Conservation (phyloP, 1,284 basidiomycete genomes). For the Calocybe gambosa region DNA sequence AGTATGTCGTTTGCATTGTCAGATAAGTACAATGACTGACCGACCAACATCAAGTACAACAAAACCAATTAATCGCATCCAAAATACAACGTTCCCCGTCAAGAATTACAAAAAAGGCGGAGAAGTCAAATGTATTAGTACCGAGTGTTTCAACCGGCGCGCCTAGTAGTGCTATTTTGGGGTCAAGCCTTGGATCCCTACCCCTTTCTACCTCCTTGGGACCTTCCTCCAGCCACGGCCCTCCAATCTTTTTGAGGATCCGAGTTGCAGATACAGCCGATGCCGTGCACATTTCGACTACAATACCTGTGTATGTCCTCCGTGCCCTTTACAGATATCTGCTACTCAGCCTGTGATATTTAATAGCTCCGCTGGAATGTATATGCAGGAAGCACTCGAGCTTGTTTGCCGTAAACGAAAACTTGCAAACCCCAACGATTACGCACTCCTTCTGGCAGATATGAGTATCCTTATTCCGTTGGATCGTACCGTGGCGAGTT, state of each 20-base stretch:
- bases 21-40: neutral
- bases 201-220: constrained; percentile 60
- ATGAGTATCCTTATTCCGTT: constrained; percentile 83
- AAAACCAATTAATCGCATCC: constrained; percentile 71
- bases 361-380: constrained; percentile 85
- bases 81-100: constrained; percentile 77
- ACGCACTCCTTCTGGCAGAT: constrained; percentile 76
- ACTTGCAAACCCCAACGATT: constrained; percentile 71
- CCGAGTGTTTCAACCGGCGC: constrained; percentile 22
- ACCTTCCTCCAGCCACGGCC: constrained; percentile 64
- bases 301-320: constrained; percentile 74
- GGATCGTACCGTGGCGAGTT: constrained; percentile 91
- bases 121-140: constrained; percentile 26
- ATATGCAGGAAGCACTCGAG: constrained; percentile 94
- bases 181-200: constrained; percentile 37
- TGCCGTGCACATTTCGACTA: constrained; percentile 77
- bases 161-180: constrained; percentile 30
- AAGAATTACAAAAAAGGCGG: constrained; percentile 57
- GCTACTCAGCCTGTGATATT: neutral
- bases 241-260: constrained; percentile 76
- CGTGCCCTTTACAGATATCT: neutral
- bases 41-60: constrained; percentile 51
- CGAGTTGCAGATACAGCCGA: constrained; percentile 74
- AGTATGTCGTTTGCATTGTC: constrained; percentile 32
- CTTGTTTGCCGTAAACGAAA: constrained; percentile 74